Conservation (phyloP, 176 grass and related monocot genomes). For the Echinochloa phyllopogon region DNA sequence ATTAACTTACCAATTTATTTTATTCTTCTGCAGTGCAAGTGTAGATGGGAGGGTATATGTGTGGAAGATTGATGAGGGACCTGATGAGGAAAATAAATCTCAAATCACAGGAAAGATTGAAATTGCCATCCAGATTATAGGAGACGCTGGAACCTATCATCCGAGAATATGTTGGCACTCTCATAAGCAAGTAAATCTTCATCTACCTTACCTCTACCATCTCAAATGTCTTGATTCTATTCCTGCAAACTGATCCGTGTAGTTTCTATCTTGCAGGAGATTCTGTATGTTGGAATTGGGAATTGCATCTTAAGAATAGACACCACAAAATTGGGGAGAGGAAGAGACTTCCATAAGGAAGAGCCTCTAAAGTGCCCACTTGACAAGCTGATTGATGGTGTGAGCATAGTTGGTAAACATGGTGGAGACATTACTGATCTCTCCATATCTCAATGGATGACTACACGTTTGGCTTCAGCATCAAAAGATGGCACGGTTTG, state of each 20-base stretch:
- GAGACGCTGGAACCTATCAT: conserved; percentile 78
- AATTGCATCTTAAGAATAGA: conserved; percentile 80
- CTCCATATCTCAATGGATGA: conserved; percentile 98
- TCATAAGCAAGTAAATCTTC: conserved; percentile 86
- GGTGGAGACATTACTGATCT: conserved; percentile 82
- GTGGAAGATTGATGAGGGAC: conserved; percentile 95
- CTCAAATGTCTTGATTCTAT: conserved; percentile 32
- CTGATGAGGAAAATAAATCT: conserved; percentile 85
- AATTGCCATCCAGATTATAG: conserved; percentile 80
- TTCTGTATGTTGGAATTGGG: conserved; percentile 91
- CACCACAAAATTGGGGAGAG: conserved; percentile 74
- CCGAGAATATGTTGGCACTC: conserved; percentile 97
- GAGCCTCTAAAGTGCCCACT: conserved; percentile 74
- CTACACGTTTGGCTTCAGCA: conserved; percentile 82
- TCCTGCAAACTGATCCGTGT: conserved; percentile 25
- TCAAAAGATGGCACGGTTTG: conserved; percentile 97
- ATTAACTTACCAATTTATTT: conserved; percentile 15
- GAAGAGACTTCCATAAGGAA: conserved; percentile 73
- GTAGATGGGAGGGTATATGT: conserved; percentile 89
- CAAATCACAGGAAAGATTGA: conserved; percentile 87
- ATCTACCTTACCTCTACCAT: background rate
- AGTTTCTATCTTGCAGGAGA: conserved; percentile 57
- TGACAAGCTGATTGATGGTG: conserved; percentile 74
- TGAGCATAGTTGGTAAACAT: conserved; percentile 86
- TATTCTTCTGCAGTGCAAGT: conserved; percentile 69